phyloP scores from a whole-genome alignment of 148 eudicot species.

The Persicaria tinctoria region DNA sequence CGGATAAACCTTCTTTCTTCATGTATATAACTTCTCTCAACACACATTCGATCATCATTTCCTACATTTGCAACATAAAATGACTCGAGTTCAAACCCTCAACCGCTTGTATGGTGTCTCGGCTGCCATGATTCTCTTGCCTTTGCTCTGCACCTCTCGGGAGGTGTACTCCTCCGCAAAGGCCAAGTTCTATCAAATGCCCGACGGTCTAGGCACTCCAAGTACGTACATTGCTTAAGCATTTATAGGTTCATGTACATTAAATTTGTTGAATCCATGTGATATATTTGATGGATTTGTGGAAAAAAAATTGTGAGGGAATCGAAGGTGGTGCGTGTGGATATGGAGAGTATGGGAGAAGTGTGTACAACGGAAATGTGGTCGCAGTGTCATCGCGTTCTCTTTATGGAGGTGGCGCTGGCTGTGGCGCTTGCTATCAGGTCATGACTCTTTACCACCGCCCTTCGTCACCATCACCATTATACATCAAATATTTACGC shows the following conservation, averaged over 20 bases:
- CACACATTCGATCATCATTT: too few species aligned
- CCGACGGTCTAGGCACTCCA: conserved; percentile 13
- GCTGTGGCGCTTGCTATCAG: conserved; percentile 81
- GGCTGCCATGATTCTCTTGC: conserved; percentile 1
- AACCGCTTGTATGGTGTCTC: background rate
- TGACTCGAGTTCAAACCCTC: background rate
- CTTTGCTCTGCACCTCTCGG: background rate
- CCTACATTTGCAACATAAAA: background rate
- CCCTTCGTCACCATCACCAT: too few species aligned
- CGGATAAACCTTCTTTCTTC: background rate
- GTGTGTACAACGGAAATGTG: conserved; percentile 43
- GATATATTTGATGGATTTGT: background rate
- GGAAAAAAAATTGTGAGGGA: background rate
- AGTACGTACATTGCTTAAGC: background rate
- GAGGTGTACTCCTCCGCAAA: background rate
- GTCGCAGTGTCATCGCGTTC: conserved; percentile 36
- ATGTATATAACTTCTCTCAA: background rate
- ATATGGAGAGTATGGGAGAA: conserved; percentile 52
- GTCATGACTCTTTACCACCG: conserved; percentile 11
- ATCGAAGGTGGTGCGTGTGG: conserved; percentile 68
- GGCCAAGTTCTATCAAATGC: conserved; percentile 12
- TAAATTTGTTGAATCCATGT: background rate
- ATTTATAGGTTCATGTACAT: background rate
- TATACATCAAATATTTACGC: too few species aligned
- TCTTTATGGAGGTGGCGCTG: conserved; percentile 49